These are phyloP conservation scores for Candida railenensis DNA, from an alignment of 805 yeast genomes.

Conservation along the genomic window DNA sequence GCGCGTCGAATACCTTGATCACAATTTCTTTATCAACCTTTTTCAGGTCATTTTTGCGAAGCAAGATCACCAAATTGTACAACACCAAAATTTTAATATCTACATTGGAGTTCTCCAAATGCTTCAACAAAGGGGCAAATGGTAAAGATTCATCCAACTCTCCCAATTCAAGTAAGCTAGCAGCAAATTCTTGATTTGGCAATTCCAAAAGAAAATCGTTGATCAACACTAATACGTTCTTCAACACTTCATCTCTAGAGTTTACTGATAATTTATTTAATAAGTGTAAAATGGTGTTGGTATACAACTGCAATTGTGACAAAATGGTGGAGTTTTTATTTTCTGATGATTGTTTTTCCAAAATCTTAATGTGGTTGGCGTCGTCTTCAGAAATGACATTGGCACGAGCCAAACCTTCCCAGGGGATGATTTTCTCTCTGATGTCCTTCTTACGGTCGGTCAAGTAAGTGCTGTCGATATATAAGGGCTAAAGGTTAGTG, in stretches of 20 bases:
- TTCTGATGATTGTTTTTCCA: constrained; percentile 48
- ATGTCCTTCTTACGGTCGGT: constrained; percentile 65
- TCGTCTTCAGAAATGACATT: constrained; percentile 65
- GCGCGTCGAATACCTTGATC: constrained; percentile 35
- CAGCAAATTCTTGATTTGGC: constrained; percentile 30
- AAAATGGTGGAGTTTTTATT: constrained; percentile 42
- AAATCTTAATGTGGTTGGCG: constrained; percentile 56
- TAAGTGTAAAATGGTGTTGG: constrained; percentile 53
- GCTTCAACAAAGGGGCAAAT: constrained; percentile 50
- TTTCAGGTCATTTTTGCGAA: constrained; percentile 24
- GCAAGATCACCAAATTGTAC: constrained; percentile 51
- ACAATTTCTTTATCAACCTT: constrained; percentile 33
- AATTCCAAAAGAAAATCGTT: constrained; percentile 53
- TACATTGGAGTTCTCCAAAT: constrained; percentile 55
- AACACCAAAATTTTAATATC: constrained; percentile 55
- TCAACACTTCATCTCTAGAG: constrained; percentile 61
- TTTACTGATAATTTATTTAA: constrained; percentile 45
- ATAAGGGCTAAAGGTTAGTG: constrained; percentile 28
- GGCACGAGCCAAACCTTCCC: constrained; percentile 87
- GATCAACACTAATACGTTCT: constrained; percentile 60
- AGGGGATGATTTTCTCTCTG: constrained; percentile 79
- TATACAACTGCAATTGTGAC: constrained; percentile 49
- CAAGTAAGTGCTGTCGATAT: constrained; percentile 64
- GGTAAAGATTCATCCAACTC: constrained; percentile 47
- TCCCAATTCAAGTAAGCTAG: constrained; percentile 42